These are phyloP conservation scores for Hebeloma cylindrosporum DNA, from an alignment of 768 basidiomycete genomes.

Conservation along the genomic window DNA sequence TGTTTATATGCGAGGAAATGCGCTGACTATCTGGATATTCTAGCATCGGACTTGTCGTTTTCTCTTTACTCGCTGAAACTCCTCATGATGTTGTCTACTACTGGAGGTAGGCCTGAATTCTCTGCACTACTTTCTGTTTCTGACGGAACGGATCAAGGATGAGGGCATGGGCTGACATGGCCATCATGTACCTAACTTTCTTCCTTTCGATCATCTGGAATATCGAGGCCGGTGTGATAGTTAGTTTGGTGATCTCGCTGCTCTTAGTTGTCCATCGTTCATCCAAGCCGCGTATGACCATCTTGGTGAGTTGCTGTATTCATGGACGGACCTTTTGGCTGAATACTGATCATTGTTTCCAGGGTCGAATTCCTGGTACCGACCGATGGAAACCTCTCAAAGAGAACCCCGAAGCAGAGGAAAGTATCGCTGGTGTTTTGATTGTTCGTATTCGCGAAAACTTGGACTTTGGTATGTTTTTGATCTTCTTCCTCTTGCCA, in stretches of 20 bases:
- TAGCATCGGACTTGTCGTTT: conserved; percentile 84
- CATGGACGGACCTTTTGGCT: background rate
- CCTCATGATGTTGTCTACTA: conserved; percentile 88
- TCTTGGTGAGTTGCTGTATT: conserved; percentile 56
- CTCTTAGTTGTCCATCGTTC: conserved; percentile 89
- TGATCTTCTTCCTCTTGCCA: background rate
- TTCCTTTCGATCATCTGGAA: conserved; percentile 84
- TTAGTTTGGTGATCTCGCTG: conserved; percentile 84
- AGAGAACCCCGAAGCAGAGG: conserved; percentile 81
- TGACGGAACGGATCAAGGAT: conserved; percentile 48
- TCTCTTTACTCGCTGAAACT: conserved; percentile 78
- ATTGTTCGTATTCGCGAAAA: conserved; percentile 90
- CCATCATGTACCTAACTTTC: conserved; percentile 88
- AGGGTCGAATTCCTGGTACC: conserved; percentile 89
- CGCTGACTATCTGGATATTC: background rate
- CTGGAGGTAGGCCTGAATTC: conserved; percentile 57
- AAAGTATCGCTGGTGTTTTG: conserved; percentile 77
- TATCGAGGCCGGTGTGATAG: conserved; percentile 90
- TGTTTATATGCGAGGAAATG: conserved; percentile 1
- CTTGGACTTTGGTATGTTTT: conserved; percentile 77
- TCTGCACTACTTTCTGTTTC: background rate
- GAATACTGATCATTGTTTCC: background rate
- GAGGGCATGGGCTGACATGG: conserved; percentile 89
- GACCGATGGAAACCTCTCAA: conserved; percentile 88
- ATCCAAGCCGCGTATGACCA: conserved; percentile 86